Percentiles rank a stretch among this genome's conserved stretches.
Evolutionary conservation across 1,139 yeast species (phyloP).

Genomic region (Pichia terricola): DNA sequence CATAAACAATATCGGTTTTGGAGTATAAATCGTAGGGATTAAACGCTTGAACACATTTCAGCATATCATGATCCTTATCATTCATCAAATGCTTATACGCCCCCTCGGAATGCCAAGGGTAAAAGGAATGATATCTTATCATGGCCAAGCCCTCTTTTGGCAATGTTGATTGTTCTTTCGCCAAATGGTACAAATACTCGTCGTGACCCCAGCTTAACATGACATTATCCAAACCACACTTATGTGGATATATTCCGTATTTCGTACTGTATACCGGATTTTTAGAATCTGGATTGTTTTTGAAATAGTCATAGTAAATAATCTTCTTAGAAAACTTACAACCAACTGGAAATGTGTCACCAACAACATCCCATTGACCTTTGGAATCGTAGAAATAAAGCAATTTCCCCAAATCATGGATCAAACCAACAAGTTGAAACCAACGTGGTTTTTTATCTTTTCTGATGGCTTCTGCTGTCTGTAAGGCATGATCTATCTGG

Average conservation of each 20-base stretch:
- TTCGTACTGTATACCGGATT: conserved; percentile 61
- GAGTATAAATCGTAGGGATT: conserved; percentile 64
- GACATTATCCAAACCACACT: conserved; percentile 61
- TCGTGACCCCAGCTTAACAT: conserved; percentile 78
- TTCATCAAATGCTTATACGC: conserved; percentile 61
- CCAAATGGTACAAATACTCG: conserved; percentile 68
- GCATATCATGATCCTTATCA: conserved; percentile 51
- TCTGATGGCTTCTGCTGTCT: conserved; percentile 68
- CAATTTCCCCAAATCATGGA: conserved; percentile 63
- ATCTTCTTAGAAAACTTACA: conserved; percentile 53
- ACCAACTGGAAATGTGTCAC: conserved; percentile 72
- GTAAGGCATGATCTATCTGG: conserved; percentile 67
- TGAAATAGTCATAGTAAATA: conserved; percentile 53
- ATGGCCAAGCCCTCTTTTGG: conserved; percentile 64
- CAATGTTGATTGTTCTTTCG: conserved; percentile 51
- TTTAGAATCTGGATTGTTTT: conserved; percentile 47
- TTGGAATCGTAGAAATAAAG: conserved; percentile 60
- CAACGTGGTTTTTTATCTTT: conserved; percentile 61
- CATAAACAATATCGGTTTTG: conserved; percentile 39
- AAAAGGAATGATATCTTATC: conserved; percentile 68
- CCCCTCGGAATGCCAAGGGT: conserved; percentile 69
- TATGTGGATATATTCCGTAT: conserved; percentile 54
- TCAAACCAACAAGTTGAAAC: conserved; percentile 67
- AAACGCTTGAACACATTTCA: conserved; percentile 55
- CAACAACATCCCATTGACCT: conserved; percentile 81